Evolutionary conservation across 2,329 filamentous ascomycete species (phyloP).

Genomic region (Mycosphaerella sp.): DNA sequence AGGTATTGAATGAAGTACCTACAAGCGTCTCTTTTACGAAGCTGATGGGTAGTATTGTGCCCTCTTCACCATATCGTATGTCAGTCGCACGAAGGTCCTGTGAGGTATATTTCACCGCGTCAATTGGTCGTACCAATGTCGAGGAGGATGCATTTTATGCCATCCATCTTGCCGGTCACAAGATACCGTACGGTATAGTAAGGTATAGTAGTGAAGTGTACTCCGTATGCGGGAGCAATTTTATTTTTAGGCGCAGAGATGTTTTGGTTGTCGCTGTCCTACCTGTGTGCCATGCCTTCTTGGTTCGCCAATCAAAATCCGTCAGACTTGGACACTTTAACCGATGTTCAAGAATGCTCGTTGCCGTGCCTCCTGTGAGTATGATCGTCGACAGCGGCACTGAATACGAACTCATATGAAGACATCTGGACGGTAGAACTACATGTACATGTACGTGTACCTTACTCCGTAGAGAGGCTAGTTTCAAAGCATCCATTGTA

Average conservation of each 20-base stretch:
- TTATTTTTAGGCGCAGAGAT: background rate
- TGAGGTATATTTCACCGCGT: background rate
- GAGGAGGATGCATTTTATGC: constrained; percentile 33
- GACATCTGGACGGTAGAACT: too few species aligned
- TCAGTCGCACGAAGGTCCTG: too few species aligned
- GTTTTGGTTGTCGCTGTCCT: background rate
- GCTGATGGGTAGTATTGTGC: constrained; percentile 75
- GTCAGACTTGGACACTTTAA: background rate
- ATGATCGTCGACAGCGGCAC: too few species aligned
- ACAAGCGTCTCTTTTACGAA: constrained; percentile 80
- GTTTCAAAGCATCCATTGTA: too few species aligned
- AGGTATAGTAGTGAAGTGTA: background rate
- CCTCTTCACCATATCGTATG: constrained; percentile 50
- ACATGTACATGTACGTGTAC: too few species aligned
- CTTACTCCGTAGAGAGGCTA: too few species aligned
- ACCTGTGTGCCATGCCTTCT: background rate
- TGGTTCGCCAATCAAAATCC: background rate
- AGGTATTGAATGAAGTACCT: too few species aligned
- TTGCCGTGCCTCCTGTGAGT: too few species aligned
- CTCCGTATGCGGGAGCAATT: background rate
- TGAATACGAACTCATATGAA: too few species aligned
- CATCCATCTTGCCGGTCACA: constrained; percentile 23
- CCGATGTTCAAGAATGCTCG: too few species aligned
- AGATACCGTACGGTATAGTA: constrained; percentile 4
- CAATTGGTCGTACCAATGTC: constrained; percentile 33